Evolutionary conservation across 164 flowering plant genomes (phyloP).

Genomic region (Houttuynia cordata): DNA sequence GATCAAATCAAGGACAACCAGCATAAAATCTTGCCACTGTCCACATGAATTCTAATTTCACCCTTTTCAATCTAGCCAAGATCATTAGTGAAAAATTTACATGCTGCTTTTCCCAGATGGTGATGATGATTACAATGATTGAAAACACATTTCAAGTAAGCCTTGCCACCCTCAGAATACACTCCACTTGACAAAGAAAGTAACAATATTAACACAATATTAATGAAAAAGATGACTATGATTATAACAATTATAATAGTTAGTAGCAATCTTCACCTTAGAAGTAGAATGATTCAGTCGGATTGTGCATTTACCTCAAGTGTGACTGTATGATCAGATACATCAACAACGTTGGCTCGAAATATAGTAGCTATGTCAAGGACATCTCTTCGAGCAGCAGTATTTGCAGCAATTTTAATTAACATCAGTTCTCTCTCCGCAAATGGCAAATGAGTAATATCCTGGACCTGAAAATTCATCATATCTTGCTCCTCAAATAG

Average conservation of each 20-base stretch:
- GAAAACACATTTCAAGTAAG: no score
- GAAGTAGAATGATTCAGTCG: no score
- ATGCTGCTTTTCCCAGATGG: no score
- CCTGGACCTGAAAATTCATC: slow-evolving; percentile 51
- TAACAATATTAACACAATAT: no score
- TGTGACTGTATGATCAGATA: slow-evolving; percentile 88
- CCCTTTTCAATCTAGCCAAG: background rate
- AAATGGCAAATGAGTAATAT: slow-evolving; percentile 83
- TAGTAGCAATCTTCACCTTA: no score
- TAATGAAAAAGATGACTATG: no score
- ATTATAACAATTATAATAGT: no score
- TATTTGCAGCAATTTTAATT: slow-evolving; percentile 85
- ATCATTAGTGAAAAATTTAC: no score
- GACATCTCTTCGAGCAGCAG: slow-evolving; percentile 80
- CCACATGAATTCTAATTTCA: background rate
- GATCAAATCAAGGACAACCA: background rate
- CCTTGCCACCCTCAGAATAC: no score
- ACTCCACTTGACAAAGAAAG: no score
- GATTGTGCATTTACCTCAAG: slow-evolving; percentile 47
- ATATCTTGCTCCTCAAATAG: background rate
- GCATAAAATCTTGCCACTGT: background rate
- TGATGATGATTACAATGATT: no score
- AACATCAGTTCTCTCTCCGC: slow-evolving; percentile 93
- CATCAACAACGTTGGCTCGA: slow-evolving; percentile 91
- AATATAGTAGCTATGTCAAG: slow-evolving; percentile 92